Evolutionary conservation across 1,284 basidiomycete species (phyloP).

Genomic region (Marasmius oreades): DNA sequence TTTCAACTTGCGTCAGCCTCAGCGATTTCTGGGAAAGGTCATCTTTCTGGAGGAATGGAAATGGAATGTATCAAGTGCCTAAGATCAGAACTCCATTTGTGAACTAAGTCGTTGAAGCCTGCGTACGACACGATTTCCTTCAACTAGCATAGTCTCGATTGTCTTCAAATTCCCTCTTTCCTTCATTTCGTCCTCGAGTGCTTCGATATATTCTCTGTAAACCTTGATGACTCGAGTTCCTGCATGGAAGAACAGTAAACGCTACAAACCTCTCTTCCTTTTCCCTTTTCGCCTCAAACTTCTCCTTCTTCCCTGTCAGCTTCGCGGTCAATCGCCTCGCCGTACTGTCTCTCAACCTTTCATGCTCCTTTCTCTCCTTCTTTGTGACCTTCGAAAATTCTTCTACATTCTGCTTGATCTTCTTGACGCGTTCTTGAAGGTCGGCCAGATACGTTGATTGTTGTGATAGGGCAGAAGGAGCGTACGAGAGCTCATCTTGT

Average conservation of each 20-base stretch:
- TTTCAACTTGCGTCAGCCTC: slow-evolving; percentile 25
- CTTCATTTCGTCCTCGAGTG: slow-evolving; percentile 35
- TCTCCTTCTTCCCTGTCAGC: slow-evolving; percentile 35
- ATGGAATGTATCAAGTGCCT: background rate
- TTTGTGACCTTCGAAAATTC: slow-evolving; percentile 32
- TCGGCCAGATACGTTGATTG: slow-evolving; percentile 32
- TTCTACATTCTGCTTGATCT: slow-evolving; percentile 23
- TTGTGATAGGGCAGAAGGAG: slow-evolving; percentile 32
- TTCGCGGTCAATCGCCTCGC: slow-evolving; percentile 32
- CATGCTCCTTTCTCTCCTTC: slow-evolving; percentile 41
- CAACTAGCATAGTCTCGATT: slow-evolving; percentile 28
- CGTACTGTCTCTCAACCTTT: slow-evolving; percentile 34
- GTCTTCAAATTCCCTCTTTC: slow-evolving; percentile 30
- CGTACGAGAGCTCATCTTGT: slow-evolving; percentile 35
- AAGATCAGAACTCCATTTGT: background rate
- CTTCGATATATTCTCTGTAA: slow-evolving; percentile 39
- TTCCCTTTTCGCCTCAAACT: slow-evolving; percentile 35
- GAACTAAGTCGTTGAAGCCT: background rate
- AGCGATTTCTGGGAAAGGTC: slow-evolving; percentile 27
- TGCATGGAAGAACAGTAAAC: background rate
- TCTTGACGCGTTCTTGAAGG: slow-evolving; percentile 25
- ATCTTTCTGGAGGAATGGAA: slow-evolving; percentile 4
- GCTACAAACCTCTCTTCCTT: slow-evolving; percentile 38
- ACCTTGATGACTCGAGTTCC: background rate
- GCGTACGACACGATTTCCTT: slow-evolving; percentile 32